Conservation (phyloP, 2,329 filamentous ascomycete genomes). For the Fusarium sororula region DNA sequence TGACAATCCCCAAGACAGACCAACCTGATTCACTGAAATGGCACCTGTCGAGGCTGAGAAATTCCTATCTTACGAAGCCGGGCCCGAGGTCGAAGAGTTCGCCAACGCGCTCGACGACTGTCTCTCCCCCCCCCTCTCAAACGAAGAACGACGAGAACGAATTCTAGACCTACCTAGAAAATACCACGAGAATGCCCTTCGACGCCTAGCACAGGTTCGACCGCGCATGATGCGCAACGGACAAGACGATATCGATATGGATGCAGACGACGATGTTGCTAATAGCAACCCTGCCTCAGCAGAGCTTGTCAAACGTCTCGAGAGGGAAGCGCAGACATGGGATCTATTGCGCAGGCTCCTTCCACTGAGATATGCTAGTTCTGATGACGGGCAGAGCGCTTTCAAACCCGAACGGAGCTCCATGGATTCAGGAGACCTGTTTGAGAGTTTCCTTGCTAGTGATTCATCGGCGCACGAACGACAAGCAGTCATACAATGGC, state of each 20-base stretch:
- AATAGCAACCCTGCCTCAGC: slow-evolving; percentile 38
- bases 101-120: slow-evolving; percentile 84
- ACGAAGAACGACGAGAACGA: slow-evolving; percentile 67
- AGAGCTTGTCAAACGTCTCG: slow-evolving; percentile 62
- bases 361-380: slow-evolving; percentile 68
- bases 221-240: slow-evolving; percentile 43
- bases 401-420: slow-evolving; percentile 38
- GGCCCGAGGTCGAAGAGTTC: slow-evolving; percentile 86
- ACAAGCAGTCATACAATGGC: slow-evolving; percentile 83
- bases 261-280: slow-evolving; percentile 61
- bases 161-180: slow-evolving; percentile 68
- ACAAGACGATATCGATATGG: slow-evolving; percentile 63
- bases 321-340: slow-evolving; percentile 91
- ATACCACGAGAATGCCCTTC: slow-evolving; percentile 67
- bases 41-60: slow-evolving; percentile 13
- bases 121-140: slow-evolving; percentile 58
- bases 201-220: slow-evolving; percentile 45
- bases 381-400: slow-evolving; percentile 43
- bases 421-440: slow-evolving; percentile 53
- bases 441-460: slow-evolving; percentile 76
- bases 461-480: slow-evolving; percentile 81
- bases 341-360: slow-evolving; percentile 81
- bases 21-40: slow-evolving; percentile 20
- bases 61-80: slow-evolving; percentile 52
- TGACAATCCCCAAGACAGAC: neutral